These are phyloP conservation scores for Podila minutissima DNA, from an alignment of 192 early-diverging fungal genomes.

Conservation along the genomic window DNA sequence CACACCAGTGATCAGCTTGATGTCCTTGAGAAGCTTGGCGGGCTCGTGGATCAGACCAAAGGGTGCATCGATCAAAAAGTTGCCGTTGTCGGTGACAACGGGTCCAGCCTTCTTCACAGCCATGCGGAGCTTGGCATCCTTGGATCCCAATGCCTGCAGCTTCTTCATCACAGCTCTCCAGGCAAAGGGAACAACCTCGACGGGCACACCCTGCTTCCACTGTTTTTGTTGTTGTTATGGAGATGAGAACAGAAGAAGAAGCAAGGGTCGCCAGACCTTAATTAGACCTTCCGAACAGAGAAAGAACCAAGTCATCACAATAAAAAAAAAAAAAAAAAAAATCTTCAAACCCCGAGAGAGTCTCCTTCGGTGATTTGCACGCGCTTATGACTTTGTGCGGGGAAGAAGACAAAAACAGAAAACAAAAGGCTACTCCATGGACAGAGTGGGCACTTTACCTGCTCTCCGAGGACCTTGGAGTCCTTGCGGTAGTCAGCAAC, in stretches of 20 bases:
- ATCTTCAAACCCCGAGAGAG: not conserved
- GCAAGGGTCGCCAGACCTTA: not conserved
- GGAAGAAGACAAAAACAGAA: too few species aligned
- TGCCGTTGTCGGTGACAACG: constrained; percentile 94
- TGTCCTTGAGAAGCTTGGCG: constrained; percentile 42
- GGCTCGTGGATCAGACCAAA: constrained; percentile 83
- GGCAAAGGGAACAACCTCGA: constrained; percentile 90
- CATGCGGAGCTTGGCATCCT: constrained; percentile 80
- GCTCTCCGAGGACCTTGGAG: constrained; percentile 74
- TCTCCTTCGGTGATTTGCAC: not conserved
- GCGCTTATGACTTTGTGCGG: not conserved
- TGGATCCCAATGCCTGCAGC: constrained; percentile 52
- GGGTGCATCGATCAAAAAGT: constrained; percentile 89
- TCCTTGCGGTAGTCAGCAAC: constrained; percentile 94
- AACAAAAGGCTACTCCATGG: too few species aligned
- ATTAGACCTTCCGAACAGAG: too few species aligned
- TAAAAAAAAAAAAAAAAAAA: not conserved
- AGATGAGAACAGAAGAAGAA: constrained; percentile 1
- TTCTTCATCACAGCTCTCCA: constrained; percentile 73
- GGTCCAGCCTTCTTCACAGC: constrained; percentile 91
- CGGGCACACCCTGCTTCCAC: constrained; percentile 91
- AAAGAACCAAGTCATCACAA: too few species aligned
- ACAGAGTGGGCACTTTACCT: constrained; percentile 51
- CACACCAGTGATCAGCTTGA: constrained; percentile 87
- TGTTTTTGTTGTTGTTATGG: constrained; percentile 25